Base-by-base conservation (phyloP, 2,329 filamentous ascomycete species). In the Alternaria atra region DNA sequence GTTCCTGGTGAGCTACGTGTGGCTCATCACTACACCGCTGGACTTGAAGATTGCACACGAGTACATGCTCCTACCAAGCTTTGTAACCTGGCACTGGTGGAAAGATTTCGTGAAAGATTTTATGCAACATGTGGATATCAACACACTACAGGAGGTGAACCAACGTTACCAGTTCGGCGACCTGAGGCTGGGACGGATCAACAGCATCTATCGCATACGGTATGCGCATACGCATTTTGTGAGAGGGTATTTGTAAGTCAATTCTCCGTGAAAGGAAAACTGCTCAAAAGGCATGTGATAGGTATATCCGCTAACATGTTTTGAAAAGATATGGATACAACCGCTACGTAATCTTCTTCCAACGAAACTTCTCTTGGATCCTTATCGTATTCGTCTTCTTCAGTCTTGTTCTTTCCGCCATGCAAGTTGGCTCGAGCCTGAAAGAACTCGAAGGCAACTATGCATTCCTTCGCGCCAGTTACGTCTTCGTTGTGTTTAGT, bases 341-440 rank as follows among this genome's bases (percentile, higher is more conserved):
- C 39, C 74, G 76, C 58, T 80, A 80, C 53, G 75, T 72, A 4
- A 72, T 77, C 25, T 80, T 79, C 64, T 79, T 80, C 61, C 71
- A 79, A 61, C 73, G 77, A 15, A 79, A 78, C 42, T 77, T 79
- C 52, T 64, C 65, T 20, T 79, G 76, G 76, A 73, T 79, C 4
- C 65, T 79, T 8, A 66, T 77, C 32, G 70, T 78, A 5, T 79
- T 78, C 42, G 76, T 79, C 2, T 79, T 77, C 66, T 76, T 80
- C 58, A 71, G 68, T 5, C 60, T 80, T 4, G 74, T 78, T 5
- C 61, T 79, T 7, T 72, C 73, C 2, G 77, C 77, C 1, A 80
- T 80, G 77, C 77, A 79, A 50, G 77, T 80, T 7, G 77, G 77
- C 6, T 70, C 70, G 0, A 68, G 70, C 4, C 63, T 77, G 1